Conservation (phyloP, 768 basidiomycete species). For the Phylloporus sp. region DNA sequence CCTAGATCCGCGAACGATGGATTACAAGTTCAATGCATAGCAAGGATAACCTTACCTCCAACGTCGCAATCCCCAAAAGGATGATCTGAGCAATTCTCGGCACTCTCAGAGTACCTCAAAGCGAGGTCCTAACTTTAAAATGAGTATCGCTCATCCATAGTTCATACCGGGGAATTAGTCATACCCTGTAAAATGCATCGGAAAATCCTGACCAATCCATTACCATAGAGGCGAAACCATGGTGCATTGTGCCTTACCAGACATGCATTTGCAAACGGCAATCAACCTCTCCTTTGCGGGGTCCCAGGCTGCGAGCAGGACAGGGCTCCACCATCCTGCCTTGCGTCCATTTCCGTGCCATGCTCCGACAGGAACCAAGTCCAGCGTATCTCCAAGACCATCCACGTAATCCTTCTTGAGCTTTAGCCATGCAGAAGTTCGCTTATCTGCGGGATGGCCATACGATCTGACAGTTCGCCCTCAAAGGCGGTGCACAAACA, state of each 20-base stretch:
- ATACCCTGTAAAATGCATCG: constrained; percentile 73
- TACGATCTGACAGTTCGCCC: background rate
- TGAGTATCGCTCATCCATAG: background rate
- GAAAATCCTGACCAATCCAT: constrained; percentile 58
- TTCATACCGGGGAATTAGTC: background rate
- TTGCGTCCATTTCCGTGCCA: constrained; percentile 92
- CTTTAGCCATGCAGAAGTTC: constrained; percentile 85
- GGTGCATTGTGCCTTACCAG: constrained; percentile 43
- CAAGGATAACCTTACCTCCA: constrained; percentile 45
- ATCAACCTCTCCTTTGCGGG: constrained; percentile 54
- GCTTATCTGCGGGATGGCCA: constrained; percentile 50
- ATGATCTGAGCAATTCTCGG: constrained; percentile 47
- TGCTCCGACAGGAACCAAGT: constrained; percentile 69
- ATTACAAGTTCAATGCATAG: background rate
- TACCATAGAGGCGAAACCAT: background rate
- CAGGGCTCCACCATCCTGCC: constrained; percentile 88
- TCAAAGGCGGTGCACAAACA: constrained; percentile 1
- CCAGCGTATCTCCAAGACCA: constrained; percentile 70
- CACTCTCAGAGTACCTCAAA: constrained; percentile 55
- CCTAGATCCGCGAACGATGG: constrained; percentile 33
- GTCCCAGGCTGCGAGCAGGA: constrained; percentile 76
- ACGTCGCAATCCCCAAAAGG: constrained; percentile 58
- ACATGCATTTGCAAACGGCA: constrained; percentile 89
- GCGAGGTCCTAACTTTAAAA: constrained; percentile 47
- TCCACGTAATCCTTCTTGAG: constrained; percentile 90